These are phyloP conservation scores for Naganishia vaughanmartiniae DNA, from an alignment of 768 basidiomycete genomes.

Conservation along the genomic window DNA sequence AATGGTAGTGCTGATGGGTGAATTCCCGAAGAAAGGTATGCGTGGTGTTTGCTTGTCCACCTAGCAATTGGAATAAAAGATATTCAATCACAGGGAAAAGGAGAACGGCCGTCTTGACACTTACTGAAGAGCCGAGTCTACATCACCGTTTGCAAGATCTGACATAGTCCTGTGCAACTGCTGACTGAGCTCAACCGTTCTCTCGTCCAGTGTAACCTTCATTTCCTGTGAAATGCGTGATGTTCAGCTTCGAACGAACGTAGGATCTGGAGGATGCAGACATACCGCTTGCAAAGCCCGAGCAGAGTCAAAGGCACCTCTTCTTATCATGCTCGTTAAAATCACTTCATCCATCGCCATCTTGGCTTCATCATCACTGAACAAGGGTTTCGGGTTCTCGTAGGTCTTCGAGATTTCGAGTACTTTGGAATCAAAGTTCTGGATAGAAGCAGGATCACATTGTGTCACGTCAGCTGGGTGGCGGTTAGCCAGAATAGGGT, in stretches of 20 bases:
- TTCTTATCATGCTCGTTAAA: constrained; percentile 43
- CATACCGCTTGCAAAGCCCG: constrained; percentile 40
- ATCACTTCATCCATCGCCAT: constrained; percentile 41
- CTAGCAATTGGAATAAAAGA: constrained; percentile 53
- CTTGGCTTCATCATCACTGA: constrained; percentile 38
- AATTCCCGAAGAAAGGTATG: constrained; percentile 61
- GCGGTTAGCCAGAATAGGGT: neutral
- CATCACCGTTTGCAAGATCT: constrained; percentile 39
- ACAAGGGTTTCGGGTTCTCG: constrained; percentile 35
- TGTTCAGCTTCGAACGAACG: neutral
- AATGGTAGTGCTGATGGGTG: constrained; percentile 83
- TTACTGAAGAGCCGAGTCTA: constrained; percentile 71
- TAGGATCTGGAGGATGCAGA: neutral
- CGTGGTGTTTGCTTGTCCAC: constrained; percentile 70
- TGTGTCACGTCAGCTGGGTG: neutral
- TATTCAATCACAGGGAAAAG: no score
- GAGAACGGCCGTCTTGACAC: constrained; percentile 35
- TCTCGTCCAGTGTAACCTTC: constrained; percentile 33
- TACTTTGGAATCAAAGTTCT: constrained; percentile 14
- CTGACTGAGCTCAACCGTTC: constrained; percentile 30
- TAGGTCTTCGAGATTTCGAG: constrained; percentile 7
- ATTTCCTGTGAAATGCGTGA: constrained; percentile 34
- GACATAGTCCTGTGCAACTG: constrained; percentile 40
- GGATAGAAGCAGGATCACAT: neutral
- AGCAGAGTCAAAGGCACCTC: constrained; percentile 48